These are phyloP conservation scores for Starmerella etchellsii DNA, from an alignment of 805 yeast species.

Conservation along the genomic window DNA sequence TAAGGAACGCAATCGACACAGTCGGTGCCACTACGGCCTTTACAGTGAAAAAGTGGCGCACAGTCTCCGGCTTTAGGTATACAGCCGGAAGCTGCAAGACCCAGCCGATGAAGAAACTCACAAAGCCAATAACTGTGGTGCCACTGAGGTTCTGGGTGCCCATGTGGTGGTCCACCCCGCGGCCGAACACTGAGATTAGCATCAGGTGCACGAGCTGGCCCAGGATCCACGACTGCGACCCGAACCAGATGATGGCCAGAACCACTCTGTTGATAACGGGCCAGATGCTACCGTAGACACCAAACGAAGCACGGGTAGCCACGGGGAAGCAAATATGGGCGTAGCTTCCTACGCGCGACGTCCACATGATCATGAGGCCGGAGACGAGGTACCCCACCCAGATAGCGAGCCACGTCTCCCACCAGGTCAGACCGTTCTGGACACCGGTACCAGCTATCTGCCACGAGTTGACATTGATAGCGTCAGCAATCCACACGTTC, in stretches of 20 bases:
- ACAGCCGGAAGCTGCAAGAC: slow-evolving; percentile 64
- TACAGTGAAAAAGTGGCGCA: slow-evolving; percentile 71
- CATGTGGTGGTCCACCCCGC: slow-evolving; percentile 30
- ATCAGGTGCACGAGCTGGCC: slow-evolving; percentile 70
- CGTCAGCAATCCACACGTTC: slow-evolving; percentile 78
- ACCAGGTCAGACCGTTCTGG: slow-evolving; percentile 67
- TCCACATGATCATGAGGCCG: slow-evolving; percentile 54
- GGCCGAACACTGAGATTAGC: slow-evolving; percentile 54
- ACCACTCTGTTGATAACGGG: slow-evolving; percentile 79
- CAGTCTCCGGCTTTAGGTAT: slow-evolving; percentile 68
- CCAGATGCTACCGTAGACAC: slow-evolving; percentile 78
- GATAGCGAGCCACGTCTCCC: slow-evolving; percentile 82
- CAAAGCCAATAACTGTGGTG: slow-evolving; percentile 58
- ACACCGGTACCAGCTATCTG: slow-evolving; percentile 83
- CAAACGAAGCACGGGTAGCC: slow-evolving; percentile 67
- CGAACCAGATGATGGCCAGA: slow-evolving; percentile 79
- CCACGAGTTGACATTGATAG: slow-evolving; percentile 83
- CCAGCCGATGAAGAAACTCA: slow-evolving; percentile 76
- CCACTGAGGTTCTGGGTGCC: slow-evolving; percentile 42
- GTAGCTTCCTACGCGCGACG: slow-evolving; percentile 66
- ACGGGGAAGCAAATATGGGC: slow-evolving; percentile 83
- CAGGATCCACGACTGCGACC: slow-evolving; percentile 76
- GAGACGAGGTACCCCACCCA: slow-evolving; percentile 71
- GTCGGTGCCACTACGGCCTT: slow-evolving; percentile 69
- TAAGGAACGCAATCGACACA: slow-evolving; percentile 70